Base-by-base conservation (phyloP, 108 stramenopile species). In the Nitzschia sp. region DNA sequence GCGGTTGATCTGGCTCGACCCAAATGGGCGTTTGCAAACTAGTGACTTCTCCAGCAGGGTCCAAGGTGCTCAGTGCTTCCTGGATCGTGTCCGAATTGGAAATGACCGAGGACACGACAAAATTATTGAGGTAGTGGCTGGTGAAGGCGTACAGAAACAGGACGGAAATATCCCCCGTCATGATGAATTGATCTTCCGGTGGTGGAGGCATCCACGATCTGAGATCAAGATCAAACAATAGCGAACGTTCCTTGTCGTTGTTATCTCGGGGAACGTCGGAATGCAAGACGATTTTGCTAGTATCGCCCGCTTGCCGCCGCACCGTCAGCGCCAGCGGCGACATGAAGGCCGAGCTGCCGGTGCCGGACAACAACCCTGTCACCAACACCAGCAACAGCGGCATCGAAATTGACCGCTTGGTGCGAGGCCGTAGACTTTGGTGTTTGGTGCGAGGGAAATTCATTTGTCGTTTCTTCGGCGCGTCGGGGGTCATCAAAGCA, bases 61-160 rank as follows among this genome's bases (percentile, higher is more conserved):
- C 71, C 9, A 72, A 63, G 31, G 71, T 35, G 8, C 33, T 24
- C 26, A 81, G 15, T 19, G 71, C 66, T 5, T 77, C 56, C 19
- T 34, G 49, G 62, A 59, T n/a, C 32, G 59, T 51, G 5, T 71
- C 31, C 13, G 64, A 46, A 9, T 26, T 35, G 11, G 49, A 29
- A 13, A 71, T 46, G 21, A 67, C 69, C 34, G 31, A 68, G 23
- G 24, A 13, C 35, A 65, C 71, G 58, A 77, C 64, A 11, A 76
- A 42, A n/a, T 84, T 75, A 54, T 79, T 83, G 49, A 91, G 33
- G 23, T 68, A 76, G 62, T 94, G 90, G 56, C 85, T 82, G 18
- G 87, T 56, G 71, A 91, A 88, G 64, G 85, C 71, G 68, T 93
- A 93, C 25, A 90, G 59, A 64, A 88, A 93, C 3, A 93, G 76